A percentile compares a stretch with the other conserved stretches of the same genome.
These are phyloP conservation scores for Penicillium brasilianum DNA, from an alignment of 2,329 filamentous ascomycete species.

Conservation along the genomic window DNA sequence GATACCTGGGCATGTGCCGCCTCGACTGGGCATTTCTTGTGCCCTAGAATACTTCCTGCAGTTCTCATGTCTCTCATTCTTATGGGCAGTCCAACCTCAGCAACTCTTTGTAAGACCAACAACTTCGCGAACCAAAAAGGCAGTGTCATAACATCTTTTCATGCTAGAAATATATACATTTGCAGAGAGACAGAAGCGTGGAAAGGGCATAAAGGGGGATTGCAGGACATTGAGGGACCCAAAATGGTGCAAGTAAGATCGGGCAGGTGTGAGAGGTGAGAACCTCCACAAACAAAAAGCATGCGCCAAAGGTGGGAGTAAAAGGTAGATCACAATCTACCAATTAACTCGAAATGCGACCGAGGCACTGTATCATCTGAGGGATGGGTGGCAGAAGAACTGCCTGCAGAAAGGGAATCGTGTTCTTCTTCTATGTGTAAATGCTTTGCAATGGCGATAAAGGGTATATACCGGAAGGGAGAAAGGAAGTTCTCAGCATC, in stretches of 20 bases:
- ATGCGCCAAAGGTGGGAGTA: background rate
- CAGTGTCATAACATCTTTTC: constrained; percentile 26
- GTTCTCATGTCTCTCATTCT: background rate
- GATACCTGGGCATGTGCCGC: background rate
- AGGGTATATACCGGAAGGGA: constrained; percentile 17
- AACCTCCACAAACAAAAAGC: background rate
- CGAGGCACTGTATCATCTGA: background rate
- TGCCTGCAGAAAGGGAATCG: background rate
- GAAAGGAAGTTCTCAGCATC: constrained; percentile 14
- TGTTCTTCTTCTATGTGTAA: constrained; percentile 15
- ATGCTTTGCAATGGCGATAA: constrained; percentile 6
- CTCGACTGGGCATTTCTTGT: background rate
- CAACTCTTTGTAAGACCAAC: too few relatives aligned
- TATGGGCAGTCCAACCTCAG: background rate
- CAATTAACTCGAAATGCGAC: background rate
- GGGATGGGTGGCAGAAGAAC: background rate
- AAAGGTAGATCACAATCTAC: background rate
- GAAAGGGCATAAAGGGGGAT: background rate
- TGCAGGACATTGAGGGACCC: background rate
- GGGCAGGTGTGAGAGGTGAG: background rate
- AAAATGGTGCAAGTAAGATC: background rate
- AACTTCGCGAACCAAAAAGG: background rate
- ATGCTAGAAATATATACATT: constrained; percentile 30
- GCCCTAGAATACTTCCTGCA: background rate
- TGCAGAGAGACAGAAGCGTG: constrained; percentile 1